A percentile compares a stretch with the other conserved stretches of the same genome.
Conservation (phyloP, 306 rosid species). For the Canavalia ensiformis region DNA sequence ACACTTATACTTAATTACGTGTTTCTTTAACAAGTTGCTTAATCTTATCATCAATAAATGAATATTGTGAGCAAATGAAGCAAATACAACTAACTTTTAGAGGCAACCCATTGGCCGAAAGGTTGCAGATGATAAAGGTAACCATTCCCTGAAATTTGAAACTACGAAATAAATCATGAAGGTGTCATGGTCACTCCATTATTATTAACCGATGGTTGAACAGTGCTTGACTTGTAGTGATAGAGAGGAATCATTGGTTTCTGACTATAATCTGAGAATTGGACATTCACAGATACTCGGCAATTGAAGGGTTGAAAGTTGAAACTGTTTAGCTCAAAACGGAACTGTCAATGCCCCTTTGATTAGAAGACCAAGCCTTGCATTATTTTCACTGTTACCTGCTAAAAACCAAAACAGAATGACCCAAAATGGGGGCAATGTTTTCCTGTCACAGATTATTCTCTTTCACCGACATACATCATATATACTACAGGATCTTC, state of each 20-base stretch:
- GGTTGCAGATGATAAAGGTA: constrained; percentile 26
- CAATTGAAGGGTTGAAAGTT: background rate
- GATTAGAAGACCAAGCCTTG: background rate
- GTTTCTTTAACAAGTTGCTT: background rate
- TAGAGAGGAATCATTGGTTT: background rate
- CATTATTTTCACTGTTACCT: constrained; percentile 1
- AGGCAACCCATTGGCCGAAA: background rate
- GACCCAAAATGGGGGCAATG: background rate
- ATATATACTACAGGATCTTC: background rate
- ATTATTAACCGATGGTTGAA: background rate
- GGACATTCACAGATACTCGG: background rate
- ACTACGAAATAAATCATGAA: background rate
- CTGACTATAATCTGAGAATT: background rate
- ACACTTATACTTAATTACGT: background rate
- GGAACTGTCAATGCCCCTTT: constrained; percentile 7
- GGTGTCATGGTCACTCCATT: background rate
- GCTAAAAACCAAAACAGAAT: constrained; percentile 14
- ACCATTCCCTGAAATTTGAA: background rate
- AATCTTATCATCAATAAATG: background rate
- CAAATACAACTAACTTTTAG: constrained; percentile 14
- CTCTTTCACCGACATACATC: constrained; percentile 21
- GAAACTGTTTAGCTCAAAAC: background rate
- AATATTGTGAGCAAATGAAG: background rate
- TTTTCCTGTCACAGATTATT: background rate
- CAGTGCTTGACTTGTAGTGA: background rate